Percentiles rank a stretch among this genome's conserved stretches.
Conservation (phyloP, 306 rosid species). For the Rosa rugosa region DNA sequence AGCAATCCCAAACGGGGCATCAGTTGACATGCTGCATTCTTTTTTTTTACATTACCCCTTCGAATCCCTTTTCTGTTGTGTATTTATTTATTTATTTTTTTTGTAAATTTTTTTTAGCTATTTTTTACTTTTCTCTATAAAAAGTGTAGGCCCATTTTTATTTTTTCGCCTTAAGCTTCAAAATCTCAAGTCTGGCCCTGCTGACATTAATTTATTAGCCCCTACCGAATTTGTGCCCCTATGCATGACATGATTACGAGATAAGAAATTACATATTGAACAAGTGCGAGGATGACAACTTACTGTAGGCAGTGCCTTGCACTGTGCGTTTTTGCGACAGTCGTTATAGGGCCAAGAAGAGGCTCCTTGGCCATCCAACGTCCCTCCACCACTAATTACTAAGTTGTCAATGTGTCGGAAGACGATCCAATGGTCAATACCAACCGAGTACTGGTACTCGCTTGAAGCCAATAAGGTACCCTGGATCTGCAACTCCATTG, state of each 20-base stretch:
- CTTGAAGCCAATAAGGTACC: constrained; percentile 28
- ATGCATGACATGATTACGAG: not conserved
- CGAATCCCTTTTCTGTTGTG: too few relatives aligned
- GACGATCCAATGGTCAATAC: constrained; percentile 30
- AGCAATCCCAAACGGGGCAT: too few relatives aligned
- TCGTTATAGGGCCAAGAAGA: constrained; percentile 27
- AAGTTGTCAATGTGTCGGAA: constrained; percentile 19
- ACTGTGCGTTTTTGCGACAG: not conserved
- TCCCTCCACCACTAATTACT: constrained; percentile 24
- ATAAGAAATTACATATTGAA: not conserved
- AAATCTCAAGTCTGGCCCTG: too few relatives aligned
- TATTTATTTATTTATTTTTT: too few relatives aligned
- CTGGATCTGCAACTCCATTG: not conserved
- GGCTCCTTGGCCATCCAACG: constrained; percentile 33
- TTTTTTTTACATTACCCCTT: too few relatives aligned
- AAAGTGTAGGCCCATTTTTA: too few relatives aligned
- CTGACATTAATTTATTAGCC: too few relatives aligned
- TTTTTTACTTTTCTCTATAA: too few relatives aligned
- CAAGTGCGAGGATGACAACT: not conserved
- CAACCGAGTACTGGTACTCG: not conserved
- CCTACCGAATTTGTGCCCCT: too few relatives aligned
- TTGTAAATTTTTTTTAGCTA: too few relatives aligned
- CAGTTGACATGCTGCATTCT: too few relatives aligned
- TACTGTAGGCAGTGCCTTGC: constrained; percentile 29
- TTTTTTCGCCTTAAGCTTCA: too few relatives aligned